Percentiles rank a stretch among this genome's conserved stretches.
phyloP scores from a whole-genome alignment of 2,329 filamentous ascomycete species.

The Colletotrichum lupini region DNA sequence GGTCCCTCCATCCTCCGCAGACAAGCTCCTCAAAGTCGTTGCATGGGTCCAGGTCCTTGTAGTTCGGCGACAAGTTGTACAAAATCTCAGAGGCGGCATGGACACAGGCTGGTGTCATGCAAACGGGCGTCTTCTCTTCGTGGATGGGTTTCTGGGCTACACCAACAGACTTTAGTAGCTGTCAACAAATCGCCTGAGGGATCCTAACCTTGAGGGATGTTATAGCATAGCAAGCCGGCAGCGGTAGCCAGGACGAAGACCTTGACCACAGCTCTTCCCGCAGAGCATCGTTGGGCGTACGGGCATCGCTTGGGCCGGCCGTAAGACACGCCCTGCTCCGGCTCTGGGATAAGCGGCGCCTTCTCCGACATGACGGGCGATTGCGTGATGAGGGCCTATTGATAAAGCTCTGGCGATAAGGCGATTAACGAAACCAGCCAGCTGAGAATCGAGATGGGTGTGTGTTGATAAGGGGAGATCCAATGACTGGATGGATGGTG shows the following conservation, averaged over 20 bases:
- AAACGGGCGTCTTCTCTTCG: slow-evolving; percentile 34
- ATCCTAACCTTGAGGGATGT: slow-evolving; percentile 1
- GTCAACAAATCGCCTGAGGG: accelerated
- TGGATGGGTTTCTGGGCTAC: slow-evolving; percentile 6
- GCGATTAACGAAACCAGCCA: slow-evolving; percentile 16
- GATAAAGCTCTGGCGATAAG: neutral
- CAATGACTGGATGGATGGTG: neutral
- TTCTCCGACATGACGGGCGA: slow-evolving; percentile 23
- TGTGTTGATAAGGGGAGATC: neutral
- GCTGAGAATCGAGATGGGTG: slow-evolving; percentile 26
- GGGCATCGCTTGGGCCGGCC: slow-evolving; percentile 18
- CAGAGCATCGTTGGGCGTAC: slow-evolving; percentile 23
- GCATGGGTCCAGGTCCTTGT: slow-evolving; percentile 74
- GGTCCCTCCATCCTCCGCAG: slow-evolving; percentile 74
- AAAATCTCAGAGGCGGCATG: slow-evolving; percentile 46
- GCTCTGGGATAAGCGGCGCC: slow-evolving; percentile 18
- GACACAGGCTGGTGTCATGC: slow-evolving; percentile 43
- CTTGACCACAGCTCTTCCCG: slow-evolving; percentile 11
- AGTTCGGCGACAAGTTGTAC: slow-evolving; percentile 50
- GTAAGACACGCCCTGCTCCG: neutral
- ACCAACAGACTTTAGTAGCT: neutral
- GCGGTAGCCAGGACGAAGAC: slow-evolving; percentile 13
- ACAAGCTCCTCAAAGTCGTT: slow-evolving; percentile 75
- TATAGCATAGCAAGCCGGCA: slow-evolving; percentile 19
- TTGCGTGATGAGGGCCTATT: neutral